Evolutionary conservation across 352 stramenopile genomes (phyloP), one percentile per base, ranked within the genome.

Genomic region (Elongisporangium prolatum): DNA sequence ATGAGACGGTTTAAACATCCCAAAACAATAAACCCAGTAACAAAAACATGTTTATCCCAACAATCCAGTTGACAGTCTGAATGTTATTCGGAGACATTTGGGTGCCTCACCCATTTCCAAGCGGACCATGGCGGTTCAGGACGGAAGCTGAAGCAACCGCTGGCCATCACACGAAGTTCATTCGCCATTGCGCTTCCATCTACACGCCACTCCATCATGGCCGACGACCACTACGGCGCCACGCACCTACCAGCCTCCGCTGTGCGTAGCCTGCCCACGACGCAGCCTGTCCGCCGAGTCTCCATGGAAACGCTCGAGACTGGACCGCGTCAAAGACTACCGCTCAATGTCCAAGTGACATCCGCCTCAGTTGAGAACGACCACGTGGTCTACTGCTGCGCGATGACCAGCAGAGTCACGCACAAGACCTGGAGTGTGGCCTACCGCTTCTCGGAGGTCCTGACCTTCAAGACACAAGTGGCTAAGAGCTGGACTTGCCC

Each of bases 361-460:
- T 72, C 73, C 13, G 67, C 74, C 17, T 66, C 65, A 3, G 50
- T 72, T 25, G 66, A 74, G 28, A 54, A 67, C 20, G 62, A 73
- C 57, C 73, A 76, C 52, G 67, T 83, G 14, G 61, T 82, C 4
- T 85, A 88, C 65, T 65, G 77, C 61, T 78, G 65, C 65, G 71
- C 61, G 18, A 69, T 86, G 61, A 66, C 69, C 21, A 84, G 74
- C 53, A 49, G 82, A 13, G 60, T 71, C 6, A 75, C 67, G 51
- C 73, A 76, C 55, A 75, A 76, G 40, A 63, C 61, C 21, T 86
- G 78, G 75, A 66, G 50, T 18, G 72, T 88, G 21, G 69, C 75
- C 47, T 85, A 88, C 60, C 77, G 76, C 10, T 86, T 83, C 64
- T 87, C 76, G 22, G 77, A 88, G 67, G 84, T 90, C 48, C 58